A percentile compares a stretch with the other conserved stretches of the same genome.
phyloP scores from a whole-genome alignment of 2,329 filamentous ascomycete species.

The Ceratocystis diversiconidia region DNA sequence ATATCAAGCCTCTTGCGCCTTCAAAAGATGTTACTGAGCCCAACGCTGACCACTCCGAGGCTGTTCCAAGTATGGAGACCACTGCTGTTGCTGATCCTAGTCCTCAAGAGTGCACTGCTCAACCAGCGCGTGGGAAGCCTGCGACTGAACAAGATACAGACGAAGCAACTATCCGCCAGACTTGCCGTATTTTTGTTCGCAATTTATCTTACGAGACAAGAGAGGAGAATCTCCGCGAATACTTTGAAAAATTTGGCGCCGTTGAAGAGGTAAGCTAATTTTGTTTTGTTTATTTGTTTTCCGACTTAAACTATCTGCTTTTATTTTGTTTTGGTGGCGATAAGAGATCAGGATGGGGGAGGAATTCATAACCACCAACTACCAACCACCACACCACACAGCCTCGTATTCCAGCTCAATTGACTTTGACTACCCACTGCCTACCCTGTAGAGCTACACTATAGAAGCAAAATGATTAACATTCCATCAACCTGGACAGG shows the following conservation, averaged over 20 bases:
- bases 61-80: neutral
- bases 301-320: neutral
- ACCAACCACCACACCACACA: neutral
- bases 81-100: neutral
- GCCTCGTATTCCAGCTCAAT: neutral
- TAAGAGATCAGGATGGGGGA: neutral
- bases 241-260: slow-evolving; percentile 59
- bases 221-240: slow-evolving; percentile 58
- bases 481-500: slow-evolving; percentile 37
- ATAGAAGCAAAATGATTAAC: slow-evolving; percentile 12
- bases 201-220: slow-evolving; percentile 74
- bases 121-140: neutral
- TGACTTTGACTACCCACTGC: neutral
- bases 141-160: slow-evolving; percentile 27
- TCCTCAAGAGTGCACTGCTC: neutral
- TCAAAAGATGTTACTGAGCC: neutral
- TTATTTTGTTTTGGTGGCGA: neutral
- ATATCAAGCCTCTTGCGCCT: slow-evolving; percentile 25
- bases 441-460: no score
- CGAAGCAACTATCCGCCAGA: slow-evolving; percentile 52
- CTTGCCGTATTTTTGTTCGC: slow-evolving; percentile 69
- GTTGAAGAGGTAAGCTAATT: slow-evolving; percentile 68
- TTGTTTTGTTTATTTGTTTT: neutral
- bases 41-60: neutral
- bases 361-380: no score